Conservation (phyloP, 371 early-diverging fungal species). For the Rhizopus delemar region DNA sequence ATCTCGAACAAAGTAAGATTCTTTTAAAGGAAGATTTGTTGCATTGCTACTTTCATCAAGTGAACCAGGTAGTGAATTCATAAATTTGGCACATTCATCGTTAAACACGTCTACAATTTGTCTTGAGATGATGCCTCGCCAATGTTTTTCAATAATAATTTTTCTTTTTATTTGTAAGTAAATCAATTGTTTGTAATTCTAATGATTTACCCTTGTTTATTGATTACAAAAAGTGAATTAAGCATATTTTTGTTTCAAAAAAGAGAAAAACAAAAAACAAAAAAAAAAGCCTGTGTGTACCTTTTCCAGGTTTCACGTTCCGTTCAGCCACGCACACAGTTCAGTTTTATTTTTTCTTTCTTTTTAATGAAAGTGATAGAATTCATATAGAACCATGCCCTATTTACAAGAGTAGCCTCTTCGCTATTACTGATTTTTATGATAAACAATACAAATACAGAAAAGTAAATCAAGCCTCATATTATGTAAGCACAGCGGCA, state of each 20-base stretch:
- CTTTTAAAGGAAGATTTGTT: slow-evolving; percentile 32
- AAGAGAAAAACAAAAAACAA: slow-evolving; percentile 3
- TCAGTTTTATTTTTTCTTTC: background rate
- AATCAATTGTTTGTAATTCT: background rate
- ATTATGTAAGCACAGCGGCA: no score
- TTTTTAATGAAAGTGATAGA: background rate
- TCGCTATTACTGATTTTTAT: background rate
- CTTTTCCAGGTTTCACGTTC: slow-evolving; percentile 2
- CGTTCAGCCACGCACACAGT: slow-evolving; percentile 2
- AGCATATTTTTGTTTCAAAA: slow-evolving; percentile 42
- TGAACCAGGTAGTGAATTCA: slow-evolving; percentile 44
- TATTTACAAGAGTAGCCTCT: no score
- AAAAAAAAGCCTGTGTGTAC: background rate
- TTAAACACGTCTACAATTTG: slow-evolving; percentile 72
- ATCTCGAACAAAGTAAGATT: slow-evolving; percentile 53
- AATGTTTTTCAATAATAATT: slow-evolving; percentile 87
- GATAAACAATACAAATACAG: background rate
- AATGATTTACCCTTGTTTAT: slow-evolving; percentile 58
- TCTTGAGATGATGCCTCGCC: slow-evolving; percentile 73
- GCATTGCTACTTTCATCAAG: slow-evolving; percentile 21
- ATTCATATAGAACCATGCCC: no score
- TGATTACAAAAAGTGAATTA: slow-evolving; percentile 68
- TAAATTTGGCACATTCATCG: slow-evolving; percentile 60
- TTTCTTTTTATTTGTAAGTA: slow-evolving; percentile 34
- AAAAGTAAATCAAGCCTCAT: no score